Conservation (phyloP, 2,329 filamentous ascomycete species). For the Kalaharituber pfeilii region DNA sequence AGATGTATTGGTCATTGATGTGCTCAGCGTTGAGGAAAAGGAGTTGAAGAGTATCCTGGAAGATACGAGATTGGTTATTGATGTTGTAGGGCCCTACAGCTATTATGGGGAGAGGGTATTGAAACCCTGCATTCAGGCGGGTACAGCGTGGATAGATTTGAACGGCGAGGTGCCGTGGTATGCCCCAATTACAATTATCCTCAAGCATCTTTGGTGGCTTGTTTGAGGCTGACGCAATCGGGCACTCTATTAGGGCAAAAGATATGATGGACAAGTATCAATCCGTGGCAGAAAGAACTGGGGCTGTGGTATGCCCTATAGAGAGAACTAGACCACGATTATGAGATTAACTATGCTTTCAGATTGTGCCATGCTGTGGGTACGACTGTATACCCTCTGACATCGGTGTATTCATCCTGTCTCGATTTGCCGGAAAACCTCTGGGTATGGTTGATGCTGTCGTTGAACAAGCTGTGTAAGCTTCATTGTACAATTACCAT, state of each 20-base stretch:
- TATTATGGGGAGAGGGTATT: background rate
- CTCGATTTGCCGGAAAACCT: background rate
- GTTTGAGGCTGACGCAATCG: too few species aligned
- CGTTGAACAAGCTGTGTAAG: background rate
- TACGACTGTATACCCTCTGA: conserved; percentile 1
- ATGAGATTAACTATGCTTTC: background rate
- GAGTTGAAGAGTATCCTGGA: background rate
- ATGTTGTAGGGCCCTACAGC: background rate
- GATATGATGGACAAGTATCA: background rate
- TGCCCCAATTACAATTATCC: background rate
- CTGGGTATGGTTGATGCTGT: background rate
- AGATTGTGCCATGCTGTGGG: background rate
- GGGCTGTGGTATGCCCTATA: background rate
- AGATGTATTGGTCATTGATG: background rate
- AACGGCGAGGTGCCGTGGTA: conserved; percentile 1
- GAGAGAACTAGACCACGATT: background rate
- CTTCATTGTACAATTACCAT: background rate
- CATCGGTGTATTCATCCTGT: background rate
- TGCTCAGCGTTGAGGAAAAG: background rate
- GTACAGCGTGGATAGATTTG: conserved; percentile 2
- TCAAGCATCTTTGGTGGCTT: too few species aligned
- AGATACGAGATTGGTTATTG: conserved; percentile 1
- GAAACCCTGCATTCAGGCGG: background rate
- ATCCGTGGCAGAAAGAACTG: background rate
- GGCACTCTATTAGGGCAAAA: too few species aligned